Percentiles rank a stretch among this genome's conserved stretches.
Evolutionary conservation across 2,329 filamentous ascomycete genomes (phyloP).

Genomic region (Fusarium sp.): DNA sequence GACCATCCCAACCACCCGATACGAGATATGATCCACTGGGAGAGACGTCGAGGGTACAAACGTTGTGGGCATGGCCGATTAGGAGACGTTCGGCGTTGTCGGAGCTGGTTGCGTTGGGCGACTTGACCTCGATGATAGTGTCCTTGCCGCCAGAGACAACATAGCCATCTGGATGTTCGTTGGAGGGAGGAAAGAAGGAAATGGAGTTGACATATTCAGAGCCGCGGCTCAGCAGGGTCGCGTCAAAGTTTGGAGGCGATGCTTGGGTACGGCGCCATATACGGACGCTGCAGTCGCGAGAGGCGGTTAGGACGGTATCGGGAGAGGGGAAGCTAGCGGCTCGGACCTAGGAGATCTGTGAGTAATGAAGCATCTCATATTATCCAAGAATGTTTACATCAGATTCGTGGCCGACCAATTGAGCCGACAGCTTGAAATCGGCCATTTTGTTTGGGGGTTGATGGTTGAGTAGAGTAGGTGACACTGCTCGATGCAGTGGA

Average conservation of each 20-base stretch:
- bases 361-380: constrained; percentile 10
- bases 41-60: constrained; percentile 86
- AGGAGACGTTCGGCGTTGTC: constrained; percentile 88
- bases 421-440: constrained; percentile 93
- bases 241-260: constrained; percentile 77
- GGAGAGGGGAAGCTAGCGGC: constrained; percentile 81
- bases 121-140: constrained; percentile 89
- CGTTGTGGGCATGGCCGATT: constrained; percentile 86
- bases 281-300: constrained; percentile 89
- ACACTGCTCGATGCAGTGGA: constrained; percentile 25
- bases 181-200: constrained; percentile 76
- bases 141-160: constrained; percentile 91
- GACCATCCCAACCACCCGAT: constrained; percentile 93
- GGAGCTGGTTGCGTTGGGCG: constrained; percentile 71
- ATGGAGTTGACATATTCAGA: constrained; percentile 89
- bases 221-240: constrained; percentile 81
- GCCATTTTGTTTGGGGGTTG: constrained; percentile 62
- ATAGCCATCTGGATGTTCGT: constrained; percentile 78
- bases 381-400: constrained; percentile 72
- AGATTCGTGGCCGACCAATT: constrained; percentile 87
- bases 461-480: constrained; percentile 51
- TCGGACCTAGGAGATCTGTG: constrained; percentile 73
- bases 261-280: constrained; percentile 79
- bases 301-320: constrained; percentile 82
- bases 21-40: constrained; percentile 79